Percentiles rank a stretch among this genome's conserved stretches.
Evolutionary conservation across 1,284 basidiomycete species (phyloP).

Genomic region (Puccinia sorghi): DNA sequence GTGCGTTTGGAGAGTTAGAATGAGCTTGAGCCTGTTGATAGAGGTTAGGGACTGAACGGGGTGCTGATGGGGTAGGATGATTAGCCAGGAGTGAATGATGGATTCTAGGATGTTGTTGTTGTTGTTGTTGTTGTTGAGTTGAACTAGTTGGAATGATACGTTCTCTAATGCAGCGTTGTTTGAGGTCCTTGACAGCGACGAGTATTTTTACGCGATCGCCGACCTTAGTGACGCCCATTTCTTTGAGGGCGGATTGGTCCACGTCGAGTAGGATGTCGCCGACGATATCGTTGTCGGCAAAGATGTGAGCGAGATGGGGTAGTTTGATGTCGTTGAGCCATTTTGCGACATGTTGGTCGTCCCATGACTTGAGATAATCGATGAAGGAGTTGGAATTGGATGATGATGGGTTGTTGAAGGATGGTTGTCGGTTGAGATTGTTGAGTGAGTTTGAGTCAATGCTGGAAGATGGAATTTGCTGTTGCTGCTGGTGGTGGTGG

Average conservation of each 20-base stretch:
- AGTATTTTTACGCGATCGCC: slow-evolving; percentile 84
- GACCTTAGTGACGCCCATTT: slow-evolving; percentile 82
- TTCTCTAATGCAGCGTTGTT: slow-evolving; percentile 62
- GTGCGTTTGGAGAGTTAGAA: slow-evolving; percentile 56
- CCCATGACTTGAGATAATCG: slow-evolving; percentile 36
- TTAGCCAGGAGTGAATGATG: slow-evolving; percentile 27
- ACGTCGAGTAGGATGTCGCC: slow-evolving; percentile 85
- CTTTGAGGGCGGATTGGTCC: slow-evolving; percentile 78
- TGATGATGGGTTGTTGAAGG: slow-evolving; percentile 12
- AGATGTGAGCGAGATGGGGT: slow-evolving; percentile 68
- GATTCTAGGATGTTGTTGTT: slow-evolving; percentile 28
- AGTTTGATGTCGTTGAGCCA: slow-evolving; percentile 63
- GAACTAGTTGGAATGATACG: slow-evolving; percentile 48
- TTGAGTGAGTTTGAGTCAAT: slow-evolving; percentile 8
- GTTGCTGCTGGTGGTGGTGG: background rate
- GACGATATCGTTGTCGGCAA: slow-evolving; percentile 80
- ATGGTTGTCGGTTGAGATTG: slow-evolving; percentile 15
- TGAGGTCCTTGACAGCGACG: slow-evolving; percentile 75
- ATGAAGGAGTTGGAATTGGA: slow-evolving; percentile 30
- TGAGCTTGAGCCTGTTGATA: slow-evolving; percentile 64
- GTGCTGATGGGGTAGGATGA: slow-evolving; percentile 37
- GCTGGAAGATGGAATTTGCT: slow-evolving; percentile 16
- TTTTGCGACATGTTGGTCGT: slow-evolving; percentile 30
- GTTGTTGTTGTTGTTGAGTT: slow-evolving; percentile 41
- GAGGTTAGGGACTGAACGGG: slow-evolving; percentile 50